Percentiles rank a stretch among this genome's conserved stretches.
Evolutionary conservation across 331 rosid genomes (phyloP).

Genomic region (Stylosanthes scabra): DNA sequence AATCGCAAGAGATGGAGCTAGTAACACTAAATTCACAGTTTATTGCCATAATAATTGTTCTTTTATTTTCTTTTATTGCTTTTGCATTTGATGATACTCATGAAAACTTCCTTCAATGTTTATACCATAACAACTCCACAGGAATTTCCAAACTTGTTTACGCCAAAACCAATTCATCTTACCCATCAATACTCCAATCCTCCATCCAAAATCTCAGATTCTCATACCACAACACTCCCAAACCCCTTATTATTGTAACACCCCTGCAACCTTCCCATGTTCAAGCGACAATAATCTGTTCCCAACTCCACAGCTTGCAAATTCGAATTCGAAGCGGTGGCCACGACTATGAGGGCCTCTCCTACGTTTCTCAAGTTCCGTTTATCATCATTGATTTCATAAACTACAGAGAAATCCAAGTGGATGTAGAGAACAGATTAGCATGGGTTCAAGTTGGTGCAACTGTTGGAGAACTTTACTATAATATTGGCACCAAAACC

Average conservation of each 20-base stretch:
- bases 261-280: slow-evolving; percentile 45
- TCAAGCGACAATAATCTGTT: slow-evolving; percentile 48
- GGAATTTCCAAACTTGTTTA: slow-evolving; percentile 30
- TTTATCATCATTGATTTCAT: slow-evolving; percentile 51
- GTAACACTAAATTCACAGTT: background rate
- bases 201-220: slow-evolving; percentile 43
- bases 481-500: slow-evolving; percentile 47
- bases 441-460: slow-evolving; percentile 64
- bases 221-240: slow-evolving; percentile 30
- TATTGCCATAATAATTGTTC: background rate
- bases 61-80: slow-evolving; percentile 10
- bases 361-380: slow-evolving; percentile 49
- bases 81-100: slow-evolving; percentile 18
- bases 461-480: slow-evolving; percentile 56
- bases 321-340: slow-evolving; percentile 60
- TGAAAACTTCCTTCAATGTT: slow-evolving; percentile 39
- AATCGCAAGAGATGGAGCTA: too few relatives aligned
- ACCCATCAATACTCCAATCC: slow-evolving; percentile 25
- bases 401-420: slow-evolving; percentile 33
- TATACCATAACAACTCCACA: slow-evolving; percentile 27
- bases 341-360: slow-evolving; percentile 66
- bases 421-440: slow-evolving; percentile 31
- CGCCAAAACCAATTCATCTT: slow-evolving; percentile 32
- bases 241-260: slow-evolving; percentile 50
- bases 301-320: slow-evolving; percentile 43